Percentiles rank a stretch among this genome's conserved stretches.
phyloP scores from a whole-genome alignment of 148 eudicot genomes.

The Diospyros kaki region DNA sequence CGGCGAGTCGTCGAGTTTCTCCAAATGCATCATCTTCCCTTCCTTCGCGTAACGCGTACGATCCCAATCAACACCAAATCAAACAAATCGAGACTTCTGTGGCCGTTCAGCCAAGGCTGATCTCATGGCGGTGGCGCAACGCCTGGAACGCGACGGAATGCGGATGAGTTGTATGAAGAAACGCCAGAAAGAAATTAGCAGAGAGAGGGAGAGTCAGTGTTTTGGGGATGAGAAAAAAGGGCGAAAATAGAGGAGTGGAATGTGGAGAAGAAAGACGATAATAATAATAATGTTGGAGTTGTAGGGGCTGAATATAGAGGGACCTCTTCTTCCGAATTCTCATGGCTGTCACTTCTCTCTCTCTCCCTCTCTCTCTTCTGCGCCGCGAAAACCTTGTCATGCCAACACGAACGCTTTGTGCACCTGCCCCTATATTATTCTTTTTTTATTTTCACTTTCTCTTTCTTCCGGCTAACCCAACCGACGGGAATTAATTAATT shows the following conservation, averaged over 20 bases:
- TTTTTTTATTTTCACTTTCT: no score
- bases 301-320: not conserved
- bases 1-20: conserved; percentile 1
- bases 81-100: not conserved
- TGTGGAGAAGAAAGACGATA: not conserved
- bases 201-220: not conserved
- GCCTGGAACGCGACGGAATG: not conserved
- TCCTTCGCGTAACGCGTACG: not conserved
- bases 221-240: not conserved
- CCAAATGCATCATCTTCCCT: conserved; percentile 10
- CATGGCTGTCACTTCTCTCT: conserved; percentile 15
- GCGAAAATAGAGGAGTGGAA: conserved; percentile 8
- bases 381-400: no score
- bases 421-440: no score
- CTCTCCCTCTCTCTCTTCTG: not conserved
- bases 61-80: conserved; percentile 3
- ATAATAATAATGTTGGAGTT: no score
- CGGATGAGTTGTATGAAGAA: not conserved
- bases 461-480: no score
- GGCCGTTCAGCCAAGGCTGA: not conserved
- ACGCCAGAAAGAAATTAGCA: not conserved
- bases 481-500: no score
- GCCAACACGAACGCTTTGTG: no score
- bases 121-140: not conserved
- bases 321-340: conserved; percentile 7